Evolutionary conservation across 192 early-diverging fungal genomes (phyloP).

Genomic region (Backusella mclennaniae): DNA sequence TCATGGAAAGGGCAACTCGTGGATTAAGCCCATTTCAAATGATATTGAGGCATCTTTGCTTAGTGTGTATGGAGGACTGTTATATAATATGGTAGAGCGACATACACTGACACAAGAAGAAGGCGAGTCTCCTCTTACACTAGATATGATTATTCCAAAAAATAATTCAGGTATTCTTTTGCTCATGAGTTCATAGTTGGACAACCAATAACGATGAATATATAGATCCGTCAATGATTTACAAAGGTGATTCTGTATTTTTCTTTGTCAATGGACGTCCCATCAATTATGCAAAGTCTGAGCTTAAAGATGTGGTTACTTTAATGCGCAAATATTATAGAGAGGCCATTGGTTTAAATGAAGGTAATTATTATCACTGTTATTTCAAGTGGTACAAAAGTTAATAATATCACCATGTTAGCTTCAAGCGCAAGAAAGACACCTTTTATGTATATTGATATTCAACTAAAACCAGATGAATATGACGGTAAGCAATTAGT

Average conservation of each 20-base stretch:
- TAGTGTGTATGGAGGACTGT: constrained; percentile 15
- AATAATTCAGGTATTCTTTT: constrained; percentile 18
- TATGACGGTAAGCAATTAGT: constrained; percentile 16
- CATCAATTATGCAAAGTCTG: constrained; percentile 26
- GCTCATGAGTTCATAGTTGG: no score
- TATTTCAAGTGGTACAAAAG: background rate
- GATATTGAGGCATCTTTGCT: constrained; percentile 13
- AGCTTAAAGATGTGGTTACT: constrained; percentile 30
- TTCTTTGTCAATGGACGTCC: constrained; percentile 41
- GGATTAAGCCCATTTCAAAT: constrained; percentile 29
- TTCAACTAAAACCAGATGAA: constrained; percentile 15
- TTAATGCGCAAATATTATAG: constrained; percentile 25
- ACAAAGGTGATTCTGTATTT: constrained; percentile 30
- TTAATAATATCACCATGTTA: background rate
- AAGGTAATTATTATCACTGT: background rate
- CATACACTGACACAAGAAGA: background rate
- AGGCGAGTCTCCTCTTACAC: background rate
- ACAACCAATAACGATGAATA: background rate
- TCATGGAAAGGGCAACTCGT: background rate
- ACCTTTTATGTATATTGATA: constrained; percentile 27
- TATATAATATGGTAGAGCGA: constrained; percentile 19
- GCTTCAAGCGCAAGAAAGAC: background rate
- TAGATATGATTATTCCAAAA: constrained; percentile 18
- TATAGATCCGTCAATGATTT: constrained; percentile 24
- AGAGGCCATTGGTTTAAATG: constrained; percentile 2